Evolutionary conservation across 2,329 filamentous ascomycete species (phyloP).

Genomic region (Aspergillus bombycis): DNA sequence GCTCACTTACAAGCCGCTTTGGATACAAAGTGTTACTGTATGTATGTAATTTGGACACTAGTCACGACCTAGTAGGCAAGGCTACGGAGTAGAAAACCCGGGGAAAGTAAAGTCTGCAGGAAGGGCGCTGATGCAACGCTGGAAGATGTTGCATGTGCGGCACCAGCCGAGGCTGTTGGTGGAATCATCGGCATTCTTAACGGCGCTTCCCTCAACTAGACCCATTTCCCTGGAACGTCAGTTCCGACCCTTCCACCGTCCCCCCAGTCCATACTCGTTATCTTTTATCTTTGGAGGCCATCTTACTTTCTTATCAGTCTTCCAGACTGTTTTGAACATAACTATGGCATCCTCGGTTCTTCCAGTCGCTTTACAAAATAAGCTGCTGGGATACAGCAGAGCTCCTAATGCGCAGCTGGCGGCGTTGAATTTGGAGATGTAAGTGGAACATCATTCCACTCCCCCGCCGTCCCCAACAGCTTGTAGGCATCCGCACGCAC

Average conservation of each 20-base stretch:
- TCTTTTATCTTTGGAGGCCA: conserved; percentile 7
- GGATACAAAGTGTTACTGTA: not conserved
- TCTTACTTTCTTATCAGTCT: conserved; percentile 6
- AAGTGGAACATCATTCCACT: conserved; percentile 27
- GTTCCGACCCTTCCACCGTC: conserved; percentile 17
- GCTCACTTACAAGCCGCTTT: not conserved
- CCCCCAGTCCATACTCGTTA: conserved; percentile 11
- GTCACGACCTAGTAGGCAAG: not conserved
- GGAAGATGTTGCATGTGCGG: conserved; percentile 13
- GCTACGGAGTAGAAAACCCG: not conserved
- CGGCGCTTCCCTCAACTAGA: conserved; percentile 2
- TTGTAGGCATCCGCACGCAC: not conserved
- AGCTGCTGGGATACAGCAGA: conserved; percentile 43
- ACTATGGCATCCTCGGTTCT: conserved; percentile 46
- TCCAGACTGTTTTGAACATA: conserved; percentile 12
- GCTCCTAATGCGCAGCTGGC: conserved; percentile 38
- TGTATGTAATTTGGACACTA: not conserved
- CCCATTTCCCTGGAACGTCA: conserved; percentile 14
- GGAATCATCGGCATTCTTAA: conserved; percentile 1
- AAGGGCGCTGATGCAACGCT: not conserved
- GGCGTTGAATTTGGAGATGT: conserved; percentile 48
- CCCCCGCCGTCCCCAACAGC: not conserved
- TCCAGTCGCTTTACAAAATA: conserved; percentile 49
- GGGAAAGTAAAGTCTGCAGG: not conserved
- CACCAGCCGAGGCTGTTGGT: conserved; percentile 16